phyloP scores from a whole-genome alignment of 768 basidiomycete genomes.

The Mycena vulgaris region DNA sequence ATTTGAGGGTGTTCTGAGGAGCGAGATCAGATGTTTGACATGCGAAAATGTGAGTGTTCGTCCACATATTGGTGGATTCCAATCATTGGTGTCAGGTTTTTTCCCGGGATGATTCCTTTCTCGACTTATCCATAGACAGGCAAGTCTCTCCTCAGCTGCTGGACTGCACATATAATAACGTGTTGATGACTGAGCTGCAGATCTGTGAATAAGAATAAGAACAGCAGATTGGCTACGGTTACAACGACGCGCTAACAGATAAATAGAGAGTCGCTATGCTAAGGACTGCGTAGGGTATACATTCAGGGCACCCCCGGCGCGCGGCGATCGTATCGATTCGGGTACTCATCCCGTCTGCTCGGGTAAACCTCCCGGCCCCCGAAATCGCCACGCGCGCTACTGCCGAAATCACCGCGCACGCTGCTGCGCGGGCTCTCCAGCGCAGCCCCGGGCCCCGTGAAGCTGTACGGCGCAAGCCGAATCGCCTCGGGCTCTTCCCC shows the following conservation, averaged over 20 bases:
- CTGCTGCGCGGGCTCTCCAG: background rate
- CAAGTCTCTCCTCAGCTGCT: constrained; percentile 51
- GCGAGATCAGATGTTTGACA: constrained; percentile 97
- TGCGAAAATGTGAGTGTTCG: constrained; percentile 90
- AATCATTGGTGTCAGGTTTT: constrained; percentile 70
- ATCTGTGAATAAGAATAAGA: background rate
- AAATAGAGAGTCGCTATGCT: background rate
- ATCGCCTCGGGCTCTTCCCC: no score
- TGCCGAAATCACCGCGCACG: no score
- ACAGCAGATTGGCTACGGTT: background rate
- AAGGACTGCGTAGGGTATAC: no score
- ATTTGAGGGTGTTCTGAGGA: constrained; percentile 95
- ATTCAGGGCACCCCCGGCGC: no score
- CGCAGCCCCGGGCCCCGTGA: constrained; percentile 15
- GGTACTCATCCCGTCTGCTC: no score
- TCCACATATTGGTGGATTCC: constrained; percentile 23
- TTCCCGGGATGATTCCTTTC: constrained; percentile 95
- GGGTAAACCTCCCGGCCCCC: no score
- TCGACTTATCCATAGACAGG: constrained; percentile 99
- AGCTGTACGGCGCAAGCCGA: constrained; percentile 26
- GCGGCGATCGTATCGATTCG: no score
- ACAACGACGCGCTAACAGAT: background rate
- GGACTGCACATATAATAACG: constrained; percentile 2
- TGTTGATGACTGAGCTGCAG: no score
- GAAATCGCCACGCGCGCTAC: no score